A percentile compares a stretch with the other conserved stretches of the same genome.
Conservation (phyloP, 2,329 filamentous ascomycete species). For the Claviceps lovelessii region DNA sequence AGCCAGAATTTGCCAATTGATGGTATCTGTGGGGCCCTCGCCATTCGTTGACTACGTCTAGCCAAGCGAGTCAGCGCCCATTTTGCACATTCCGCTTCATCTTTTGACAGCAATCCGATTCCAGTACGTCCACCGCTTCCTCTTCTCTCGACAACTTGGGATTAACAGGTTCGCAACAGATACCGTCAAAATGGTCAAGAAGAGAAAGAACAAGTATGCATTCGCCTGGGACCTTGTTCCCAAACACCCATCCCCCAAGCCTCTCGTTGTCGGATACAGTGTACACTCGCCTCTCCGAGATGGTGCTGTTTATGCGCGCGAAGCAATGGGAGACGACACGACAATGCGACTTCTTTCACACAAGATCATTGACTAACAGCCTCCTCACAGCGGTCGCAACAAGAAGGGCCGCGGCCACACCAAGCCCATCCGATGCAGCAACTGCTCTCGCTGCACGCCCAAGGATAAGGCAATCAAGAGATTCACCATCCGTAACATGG, state of each 20-base stretch:
- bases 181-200: constrained; percentile 56
- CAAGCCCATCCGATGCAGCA: constrained; percentile 83
- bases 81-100: constrained; percentile 5
- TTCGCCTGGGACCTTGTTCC: constrained; percentile 2
- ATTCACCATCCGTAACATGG: constrained; percentile 99
- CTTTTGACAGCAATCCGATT: not conserved
- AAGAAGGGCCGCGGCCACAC: constrained; percentile 99
- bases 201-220: constrained; percentile 54
- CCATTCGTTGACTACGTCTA: not conserved
- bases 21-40: constrained; percentile 6
- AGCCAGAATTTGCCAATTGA: constrained; percentile 2
- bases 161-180: constrained; percentile 27
- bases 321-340: not conserved
- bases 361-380: constrained; percentile 10
- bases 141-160: constrained; percentile 12
- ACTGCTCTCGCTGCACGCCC: constrained; percentile 72
- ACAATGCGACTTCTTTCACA: not conserved
- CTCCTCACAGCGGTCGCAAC: constrained; percentile 69
- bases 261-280: constrained; percentile 1
- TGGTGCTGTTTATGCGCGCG: constrained; percentile 6
- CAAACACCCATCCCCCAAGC: not conserved
- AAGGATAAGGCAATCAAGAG: constrained; percentile 99
- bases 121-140: constrained; percentile 6
- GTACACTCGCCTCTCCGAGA: constrained; percentile 1
- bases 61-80: constrained; percentile 6